phyloP scores from a whole-genome alignment of 192 early-diverging fungal species.

The Mortierella alpina region DNA sequence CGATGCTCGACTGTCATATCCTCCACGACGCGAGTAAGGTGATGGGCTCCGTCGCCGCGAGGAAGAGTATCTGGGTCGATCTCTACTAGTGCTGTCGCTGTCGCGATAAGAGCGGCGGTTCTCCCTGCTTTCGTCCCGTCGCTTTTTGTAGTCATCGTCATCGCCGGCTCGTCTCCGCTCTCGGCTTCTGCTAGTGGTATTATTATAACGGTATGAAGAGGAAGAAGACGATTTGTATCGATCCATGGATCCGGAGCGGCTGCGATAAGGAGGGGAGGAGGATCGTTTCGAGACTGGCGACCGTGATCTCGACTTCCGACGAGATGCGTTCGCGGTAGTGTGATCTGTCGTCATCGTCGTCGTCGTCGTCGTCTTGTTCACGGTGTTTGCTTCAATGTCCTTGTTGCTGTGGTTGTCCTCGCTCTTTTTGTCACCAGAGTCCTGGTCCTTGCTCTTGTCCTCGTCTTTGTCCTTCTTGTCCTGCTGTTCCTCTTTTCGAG shows the following conservation, averaged over 20 bases:
- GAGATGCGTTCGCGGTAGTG: not conserved
- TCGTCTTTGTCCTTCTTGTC: conserved; percentile 8
- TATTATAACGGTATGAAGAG: conserved; percentile 12
- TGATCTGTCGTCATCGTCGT: not conserved
- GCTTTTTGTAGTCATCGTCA: not conserved
- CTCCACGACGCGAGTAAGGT: conserved; percentile 20
- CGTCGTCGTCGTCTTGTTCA: not conserved
- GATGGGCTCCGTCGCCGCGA: conserved; percentile 11
- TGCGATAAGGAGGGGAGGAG: not conserved
- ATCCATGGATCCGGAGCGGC: not conserved
- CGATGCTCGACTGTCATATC: not conserved
- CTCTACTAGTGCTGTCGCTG: conserved; percentile 4
- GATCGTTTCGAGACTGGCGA: not conserved
- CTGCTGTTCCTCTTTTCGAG: conserved; percentile 3
- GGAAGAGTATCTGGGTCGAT: conserved; percentile 3
- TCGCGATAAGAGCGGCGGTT: not conserved
- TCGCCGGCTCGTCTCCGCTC: conserved; percentile 4
- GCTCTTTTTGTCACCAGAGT: not conserved
- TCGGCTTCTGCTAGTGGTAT: conserved; percentile 1
- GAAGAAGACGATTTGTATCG: conserved; percentile 12
- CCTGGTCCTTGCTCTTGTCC: conserved; percentile 2
- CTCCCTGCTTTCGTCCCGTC: conserved; percentile 11
- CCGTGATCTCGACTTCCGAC: not conserved
- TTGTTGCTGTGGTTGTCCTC: conserved; percentile 1
- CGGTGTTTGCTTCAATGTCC: not conserved